These are phyloP conservation scores for Hydnomerulius pinastri DNA, from an alignment of 768 basidiomycete genomes.

Conservation along the genomic window DNA sequence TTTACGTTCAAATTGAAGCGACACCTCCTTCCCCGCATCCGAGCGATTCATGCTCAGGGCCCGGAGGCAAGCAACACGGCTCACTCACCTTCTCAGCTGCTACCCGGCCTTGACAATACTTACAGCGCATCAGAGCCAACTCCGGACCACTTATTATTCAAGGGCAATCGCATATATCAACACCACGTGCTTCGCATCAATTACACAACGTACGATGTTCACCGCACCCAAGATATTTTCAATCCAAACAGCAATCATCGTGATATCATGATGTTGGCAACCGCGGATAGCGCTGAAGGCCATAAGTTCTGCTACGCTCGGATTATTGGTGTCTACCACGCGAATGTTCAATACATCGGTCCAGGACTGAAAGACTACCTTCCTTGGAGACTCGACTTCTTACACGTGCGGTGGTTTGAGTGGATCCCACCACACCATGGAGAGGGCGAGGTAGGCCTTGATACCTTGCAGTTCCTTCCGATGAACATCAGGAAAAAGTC, in stretches of 20 bases:
- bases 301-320: conserved; percentile 13
- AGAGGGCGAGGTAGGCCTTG: background rate
- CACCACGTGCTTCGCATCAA: conserved; percentile 37
- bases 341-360: conserved; percentile 1
- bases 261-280: conserved; percentile 38
- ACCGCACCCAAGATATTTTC: conserved; percentile 39
- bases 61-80: background rate
- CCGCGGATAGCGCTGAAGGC: background rate
- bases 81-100: background rate
- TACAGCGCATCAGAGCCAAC: conserved; percentile 7
- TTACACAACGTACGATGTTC: conserved; percentile 46
- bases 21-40: conserved; percentile 28
- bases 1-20: conserved; percentile 33
- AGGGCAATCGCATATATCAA: conserved; percentile 30
- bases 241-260: conserved; percentile 34
- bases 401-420: conserved; percentile 2
- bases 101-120: no score
- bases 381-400: background rate
- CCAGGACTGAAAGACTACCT: background rate
- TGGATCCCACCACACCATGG: background rate
- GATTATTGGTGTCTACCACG: conserved; percentile 17
- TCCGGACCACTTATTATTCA: conserved; percentile 21
- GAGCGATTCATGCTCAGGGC: background rate
- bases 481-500: no score
- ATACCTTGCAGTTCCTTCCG: conserved; percentile 5